These are phyloP conservation scores for Kluyveromyces siamensis DNA, from an alignment of 805 yeast species.

Conservation along the genomic window DNA sequence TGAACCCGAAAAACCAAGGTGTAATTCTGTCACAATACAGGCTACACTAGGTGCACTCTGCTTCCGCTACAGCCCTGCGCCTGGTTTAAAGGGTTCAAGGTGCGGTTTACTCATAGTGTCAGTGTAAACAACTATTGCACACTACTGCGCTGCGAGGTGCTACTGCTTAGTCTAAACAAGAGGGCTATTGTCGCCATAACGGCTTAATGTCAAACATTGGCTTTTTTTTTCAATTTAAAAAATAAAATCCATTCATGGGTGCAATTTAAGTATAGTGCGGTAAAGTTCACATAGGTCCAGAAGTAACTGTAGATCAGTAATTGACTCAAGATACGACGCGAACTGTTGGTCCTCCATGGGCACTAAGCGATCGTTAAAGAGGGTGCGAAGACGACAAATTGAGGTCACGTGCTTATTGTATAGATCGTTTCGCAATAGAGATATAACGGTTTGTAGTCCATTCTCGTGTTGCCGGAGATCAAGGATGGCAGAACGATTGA, in stretches of 20 bases:
- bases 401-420: slow-evolving; percentile 9
- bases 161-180: no score
- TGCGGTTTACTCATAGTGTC: background rate
- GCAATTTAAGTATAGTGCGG: slow-evolving; percentile 9
- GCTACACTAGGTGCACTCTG: no score
- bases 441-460: slow-evolving; percentile 11
- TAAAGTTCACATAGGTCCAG: slow-evolving; percentile 14
- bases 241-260: background rate
- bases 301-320: slow-evolving; percentile 13
- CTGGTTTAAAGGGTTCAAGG: background rate
- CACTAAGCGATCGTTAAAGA: slow-evolving; percentile 9
- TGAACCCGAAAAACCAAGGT: background rate
- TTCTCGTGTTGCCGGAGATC: slow-evolving; percentile 15
- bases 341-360: slow-evolving; percentile 17
- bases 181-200: no score
- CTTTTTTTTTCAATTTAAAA: no score
- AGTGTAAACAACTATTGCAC: no score
- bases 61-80: background rate
- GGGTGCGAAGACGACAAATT: slow-evolving; percentile 6
- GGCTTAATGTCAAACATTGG: no score
- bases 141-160: no score
- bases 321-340: slow-evolving; percentile 11
- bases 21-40: no score
- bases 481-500: slow-evolving; percentile 9
- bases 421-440: slow-evolving; percentile 13